phyloP scores from a whole-genome alignment of 495 filamentous ascomycete species.

The Aspergillus biplanus region DNA sequence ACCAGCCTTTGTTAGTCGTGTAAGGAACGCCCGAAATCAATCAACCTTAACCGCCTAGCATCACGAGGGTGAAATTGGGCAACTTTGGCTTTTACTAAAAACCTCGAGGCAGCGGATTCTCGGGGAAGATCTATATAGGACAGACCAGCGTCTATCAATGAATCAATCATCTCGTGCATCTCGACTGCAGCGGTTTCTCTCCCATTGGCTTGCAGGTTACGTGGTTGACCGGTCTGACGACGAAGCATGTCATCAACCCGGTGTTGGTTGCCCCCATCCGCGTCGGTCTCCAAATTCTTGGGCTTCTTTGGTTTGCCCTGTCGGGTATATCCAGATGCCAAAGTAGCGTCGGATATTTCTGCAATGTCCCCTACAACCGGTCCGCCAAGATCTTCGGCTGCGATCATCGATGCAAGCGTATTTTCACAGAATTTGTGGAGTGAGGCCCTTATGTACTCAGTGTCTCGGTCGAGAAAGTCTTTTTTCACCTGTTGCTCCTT shows the following conservation, averaged over 20 bases:
- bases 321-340: conserved; percentile 72
- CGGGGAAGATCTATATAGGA: conserved; percentile 70
- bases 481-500: conserved; percentile 61
- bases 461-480: conserved; percentile 56
- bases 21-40: conserved; percentile 82
- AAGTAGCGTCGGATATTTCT: conserved; percentile 61
- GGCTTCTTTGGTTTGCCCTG: conserved; percentile 71
- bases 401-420: conserved; percentile 77
- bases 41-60: conserved; percentile 71
- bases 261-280: conserved; percentile 57
- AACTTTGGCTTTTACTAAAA: conserved; percentile 81
- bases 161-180: conserved; percentile 67
- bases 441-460: conserved; percentile 58
- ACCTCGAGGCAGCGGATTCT: conserved; percentile 81
- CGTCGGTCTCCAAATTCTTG: conserved; percentile 47
- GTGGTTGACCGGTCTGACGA: conserved; percentile 33
- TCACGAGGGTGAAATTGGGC: conserved; percentile 87
- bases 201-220: conserved; percentile 51
- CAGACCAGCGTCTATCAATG: conserved; percentile 62
- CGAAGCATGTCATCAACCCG: conserved; percentile 78
- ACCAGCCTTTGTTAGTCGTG: conserved; percentile 54
- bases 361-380: conserved; percentile 78
- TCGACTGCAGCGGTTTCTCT: conserved; percentile 66
- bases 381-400: conserved; percentile 83
- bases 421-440: conserved; percentile 75